Conservation (phyloP, 192 early-diverging fungal genomes). For the Linnemannia exigua region DNA sequence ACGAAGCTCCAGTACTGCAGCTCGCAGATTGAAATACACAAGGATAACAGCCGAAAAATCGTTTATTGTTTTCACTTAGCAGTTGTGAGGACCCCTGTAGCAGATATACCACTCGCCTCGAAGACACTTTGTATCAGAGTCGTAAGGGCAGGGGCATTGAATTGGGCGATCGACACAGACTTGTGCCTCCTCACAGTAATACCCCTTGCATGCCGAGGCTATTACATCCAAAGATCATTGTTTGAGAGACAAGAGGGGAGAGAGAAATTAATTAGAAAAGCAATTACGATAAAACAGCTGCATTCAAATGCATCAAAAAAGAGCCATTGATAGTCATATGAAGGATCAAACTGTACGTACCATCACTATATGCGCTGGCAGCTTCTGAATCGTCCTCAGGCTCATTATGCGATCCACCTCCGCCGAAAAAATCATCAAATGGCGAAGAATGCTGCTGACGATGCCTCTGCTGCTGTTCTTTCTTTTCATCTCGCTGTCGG, state of each 20-base stretch:
- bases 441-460: slow-evolving; percentile 12
- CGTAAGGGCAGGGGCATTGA: slow-evolving; percentile 39
- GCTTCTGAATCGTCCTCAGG: background rate
- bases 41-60: too few relatives aligned
- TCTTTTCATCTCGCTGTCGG: background rate
- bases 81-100: slow-evolving; percentile 16
- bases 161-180: slow-evolving; percentile 41
- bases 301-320: too few relatives aligned
- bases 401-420: background rate
- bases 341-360: slow-evolving; percentile 4
- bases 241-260: background rate
- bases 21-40: too few relatives aligned
- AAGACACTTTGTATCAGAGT: slow-evolving; percentile 34
- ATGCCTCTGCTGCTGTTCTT: background rate
- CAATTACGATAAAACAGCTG: background rate
- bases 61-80: too few relatives aligned
- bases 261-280: too few relatives aligned
- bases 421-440: slow-evolving; percentile 40
- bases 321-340: background rate
- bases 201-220: slow-evolving; percentile 26
- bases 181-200: slow-evolving; percentile 36
- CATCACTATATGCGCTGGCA: background rate
- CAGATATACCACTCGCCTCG: slow-evolving; percentile 47
- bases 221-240: background rate
- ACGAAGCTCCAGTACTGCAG: too few relatives aligned